These are phyloP conservation scores for Apocynum venetum DNA, from an alignment of 257 asterid genomes.

Conservation along the genomic window DNA sequence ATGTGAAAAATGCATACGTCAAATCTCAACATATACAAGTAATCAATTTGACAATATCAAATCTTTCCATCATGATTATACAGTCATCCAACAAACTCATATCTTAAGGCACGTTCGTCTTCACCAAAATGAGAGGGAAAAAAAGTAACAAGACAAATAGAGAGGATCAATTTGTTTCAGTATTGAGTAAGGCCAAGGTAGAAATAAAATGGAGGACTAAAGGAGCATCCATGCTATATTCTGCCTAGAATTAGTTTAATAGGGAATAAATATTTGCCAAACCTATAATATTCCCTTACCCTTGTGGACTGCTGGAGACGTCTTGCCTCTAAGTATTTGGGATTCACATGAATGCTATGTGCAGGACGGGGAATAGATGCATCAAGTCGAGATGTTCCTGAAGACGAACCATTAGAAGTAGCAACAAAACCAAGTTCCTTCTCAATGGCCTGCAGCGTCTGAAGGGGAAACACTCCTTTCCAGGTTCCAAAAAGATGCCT, in stretches of 20 bases:
- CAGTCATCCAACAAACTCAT: background rate
- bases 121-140: background rate
- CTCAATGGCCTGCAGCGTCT: constrained; percentile 68
- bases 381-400: constrained; percentile 48
- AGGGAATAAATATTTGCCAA: background rate
- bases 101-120: background rate
- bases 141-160: background rate
- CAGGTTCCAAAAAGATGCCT: constrained; percentile 95
- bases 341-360: constrained; percentile 83
- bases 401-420: constrained; percentile 55
- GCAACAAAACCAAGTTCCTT: constrained; percentile 78
- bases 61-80: background rate
- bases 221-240: background rate
- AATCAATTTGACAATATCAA: background rate
- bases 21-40: background rate
- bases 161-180: background rate
- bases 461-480: constrained; percentile 87
- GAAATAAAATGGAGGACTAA: background rate
- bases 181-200: background rate
- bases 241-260: background rate
- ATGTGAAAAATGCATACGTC: background rate
- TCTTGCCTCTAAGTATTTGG: constrained; percentile 84
- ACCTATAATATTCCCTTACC: constrained; percentile 34
- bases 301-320: constrained; percentile 55
- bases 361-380: constrained; percentile 71